Evolutionary conservation across 1,284 basidiomycete genomes (phyloP).

Genomic region (Ganoderma boninense): DNA sequence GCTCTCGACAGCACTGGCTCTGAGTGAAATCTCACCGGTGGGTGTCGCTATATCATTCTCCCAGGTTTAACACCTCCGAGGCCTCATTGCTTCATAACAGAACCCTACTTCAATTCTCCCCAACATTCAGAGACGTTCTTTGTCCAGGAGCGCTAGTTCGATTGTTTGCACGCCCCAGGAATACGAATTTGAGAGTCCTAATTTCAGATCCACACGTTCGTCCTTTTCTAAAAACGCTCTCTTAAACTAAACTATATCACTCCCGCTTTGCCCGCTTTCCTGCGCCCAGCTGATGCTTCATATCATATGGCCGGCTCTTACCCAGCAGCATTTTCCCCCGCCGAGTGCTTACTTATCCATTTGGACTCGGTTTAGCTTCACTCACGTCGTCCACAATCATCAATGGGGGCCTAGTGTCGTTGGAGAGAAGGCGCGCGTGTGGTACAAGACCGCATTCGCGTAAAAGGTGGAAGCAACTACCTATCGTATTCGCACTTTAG

Average conservation of each 20-base stretch:
- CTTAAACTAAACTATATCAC: slow-evolving; percentile 29
- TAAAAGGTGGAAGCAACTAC: slow-evolving; percentile 72
- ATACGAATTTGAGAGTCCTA: slow-evolving; percentile 90
- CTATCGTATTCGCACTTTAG: slow-evolving; percentile 8
- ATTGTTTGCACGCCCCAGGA: slow-evolving; percentile 97
- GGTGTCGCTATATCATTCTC: not conserved
- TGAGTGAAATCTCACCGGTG: too few species aligned
- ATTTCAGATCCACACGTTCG: slow-evolving; percentile 84
- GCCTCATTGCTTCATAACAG: slow-evolving; percentile 87
- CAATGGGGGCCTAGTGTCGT: too few species aligned
- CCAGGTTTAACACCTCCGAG: slow-evolving; percentile 76
- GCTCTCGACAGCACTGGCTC: slow-evolving; percentile 66
- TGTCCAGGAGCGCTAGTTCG: too few species aligned
- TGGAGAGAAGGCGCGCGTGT: slow-evolving; percentile 76
- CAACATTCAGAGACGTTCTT: slow-evolving; percentile 90
- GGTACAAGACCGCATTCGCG: slow-evolving; percentile 82
- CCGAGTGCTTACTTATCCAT: slow-evolving; percentile 87
- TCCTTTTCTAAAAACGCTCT: slow-evolving; percentile 31
- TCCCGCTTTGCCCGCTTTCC: slow-evolving; percentile 16
- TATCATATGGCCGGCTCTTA: slow-evolving; percentile 78
- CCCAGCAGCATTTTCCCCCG: slow-evolving; percentile 49
- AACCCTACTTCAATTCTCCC: slow-evolving; percentile 94
- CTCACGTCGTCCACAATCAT: slow-evolving; percentile 91
- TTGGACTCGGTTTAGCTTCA: slow-evolving; percentile 94
- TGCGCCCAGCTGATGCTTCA: slow-evolving; percentile 72